Conservation (phyloP, 306 rosid species). For the Carpinus fangiana region DNA sequence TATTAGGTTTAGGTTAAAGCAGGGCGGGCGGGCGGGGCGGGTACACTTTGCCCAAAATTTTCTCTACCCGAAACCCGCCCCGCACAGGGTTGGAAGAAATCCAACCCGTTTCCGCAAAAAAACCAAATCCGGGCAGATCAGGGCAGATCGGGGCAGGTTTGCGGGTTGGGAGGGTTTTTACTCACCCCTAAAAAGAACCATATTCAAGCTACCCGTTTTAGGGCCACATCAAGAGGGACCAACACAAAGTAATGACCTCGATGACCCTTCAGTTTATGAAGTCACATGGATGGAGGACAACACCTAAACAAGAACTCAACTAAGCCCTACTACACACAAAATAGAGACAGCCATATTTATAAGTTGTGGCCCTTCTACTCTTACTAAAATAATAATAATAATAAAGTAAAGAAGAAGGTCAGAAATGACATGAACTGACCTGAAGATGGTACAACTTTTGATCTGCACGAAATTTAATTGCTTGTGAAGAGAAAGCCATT, state of each 20-base stretch:
- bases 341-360: not conserved
- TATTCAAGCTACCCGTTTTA: too few species aligned
- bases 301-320: not conserved
- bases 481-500: constrained; percentile 88
- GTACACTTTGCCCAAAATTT: too few species aligned
- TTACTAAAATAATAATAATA: constrained; percentile 1
- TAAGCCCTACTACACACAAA: too few species aligned
- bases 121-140: too few species aligned
- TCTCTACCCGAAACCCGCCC: too few species aligned
- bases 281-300: not conserved
- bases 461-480: constrained; percentile 80
- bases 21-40: too few species aligned
- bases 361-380: not conserved
- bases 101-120: too few species aligned
- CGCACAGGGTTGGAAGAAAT: too few species aligned
- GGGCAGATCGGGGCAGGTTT: too few species aligned
- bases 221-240: not conserved
- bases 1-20: too few species aligned
- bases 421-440: constrained; percentile 47
- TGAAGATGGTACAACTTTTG: constrained; percentile 93
- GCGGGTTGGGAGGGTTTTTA: too few species aligned
- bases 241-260: not conserved
- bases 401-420: not conserved
- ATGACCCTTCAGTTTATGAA: not conserved
- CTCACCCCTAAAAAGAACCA: too few species aligned